Percentiles rank a stretch among this genome's conserved stretches.
These are phyloP conservation scores for Trypanosoma mega DNA, from an alignment of 208 protist species.

Conservation along the genomic window DNA sequence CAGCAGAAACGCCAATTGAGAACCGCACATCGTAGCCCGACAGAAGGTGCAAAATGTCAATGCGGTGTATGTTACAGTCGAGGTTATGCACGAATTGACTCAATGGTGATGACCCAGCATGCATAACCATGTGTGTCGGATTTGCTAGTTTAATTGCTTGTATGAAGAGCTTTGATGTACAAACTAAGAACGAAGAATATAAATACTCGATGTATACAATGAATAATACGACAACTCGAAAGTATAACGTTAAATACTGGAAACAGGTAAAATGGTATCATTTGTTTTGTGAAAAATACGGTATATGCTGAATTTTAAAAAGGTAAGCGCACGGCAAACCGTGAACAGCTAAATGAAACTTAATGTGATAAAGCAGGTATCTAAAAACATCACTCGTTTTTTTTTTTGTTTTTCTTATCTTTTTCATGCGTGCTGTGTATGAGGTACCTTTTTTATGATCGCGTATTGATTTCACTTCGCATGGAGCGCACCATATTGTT, in stretches of 20 bases:
- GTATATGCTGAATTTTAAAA: too few relatives aligned
- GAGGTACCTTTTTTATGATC: slow-evolving; percentile 1
- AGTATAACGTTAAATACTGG: too few relatives aligned
- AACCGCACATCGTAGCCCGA: slow-evolving; percentile 18
- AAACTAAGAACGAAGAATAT: too few relatives aligned
- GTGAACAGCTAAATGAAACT: too few relatives aligned
- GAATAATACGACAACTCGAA: too few relatives aligned
- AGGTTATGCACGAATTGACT: slow-evolving; percentile 7
- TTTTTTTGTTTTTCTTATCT: not conserved
- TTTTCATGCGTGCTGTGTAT: not conserved
- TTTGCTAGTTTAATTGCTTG: not conserved
- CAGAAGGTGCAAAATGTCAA: slow-evolving; percentile 19
- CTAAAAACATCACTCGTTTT: not conserved
- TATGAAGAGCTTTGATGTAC: slow-evolving; percentile 1
- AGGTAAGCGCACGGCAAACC: too few relatives aligned
- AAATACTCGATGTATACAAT: too few relatives aligned
- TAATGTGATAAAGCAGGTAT: too few relatives aligned
- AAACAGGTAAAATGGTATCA: too few relatives aligned
- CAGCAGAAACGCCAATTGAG: slow-evolving; percentile 3
- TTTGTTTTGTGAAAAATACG: too few relatives aligned
- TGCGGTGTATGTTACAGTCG: slow-evolving; percentile 21
- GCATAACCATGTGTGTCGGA: not conserved
- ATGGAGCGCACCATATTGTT: slow-evolving; percentile 77
- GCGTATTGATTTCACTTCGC: slow-evolving; percentile 48
- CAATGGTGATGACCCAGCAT: not conserved